Evolutionary conservation across 1,139 yeast genomes (phyloP).

Genomic region (Magnusiomyces suaveolens): DNA sequence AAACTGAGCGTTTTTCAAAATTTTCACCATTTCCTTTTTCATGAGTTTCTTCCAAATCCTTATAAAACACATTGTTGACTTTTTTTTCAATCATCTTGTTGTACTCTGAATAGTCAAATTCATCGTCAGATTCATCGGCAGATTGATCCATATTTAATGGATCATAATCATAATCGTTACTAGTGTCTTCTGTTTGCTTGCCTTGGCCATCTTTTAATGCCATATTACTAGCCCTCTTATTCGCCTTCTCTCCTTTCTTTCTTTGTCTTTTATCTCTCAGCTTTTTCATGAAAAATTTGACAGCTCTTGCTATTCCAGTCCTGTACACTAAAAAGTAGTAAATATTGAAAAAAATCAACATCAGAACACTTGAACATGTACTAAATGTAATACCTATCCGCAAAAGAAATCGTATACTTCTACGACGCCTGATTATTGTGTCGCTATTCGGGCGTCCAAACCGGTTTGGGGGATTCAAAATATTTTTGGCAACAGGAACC

Average conservation of each 20-base stretch:
- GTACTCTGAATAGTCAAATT: neutral
- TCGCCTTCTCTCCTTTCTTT: neutral
- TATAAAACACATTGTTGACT: neutral
- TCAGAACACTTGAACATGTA: neutral
- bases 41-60: neutral
- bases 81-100: neutral
- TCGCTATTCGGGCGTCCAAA: neutral
- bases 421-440: neutral
- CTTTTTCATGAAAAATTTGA: neutral
- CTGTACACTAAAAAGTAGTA: neutral
- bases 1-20: too few species aligned
- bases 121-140: too few species aligned
- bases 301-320: neutral
- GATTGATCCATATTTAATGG: too few species aligned
- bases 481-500: constrained; percentile 10
- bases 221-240: neutral
- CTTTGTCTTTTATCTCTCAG: too few species aligned
- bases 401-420: neutral
- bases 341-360: neutral
- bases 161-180: too few species aligned
- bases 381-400: neutral
- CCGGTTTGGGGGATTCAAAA: neutral
- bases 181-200: too few species aligned
- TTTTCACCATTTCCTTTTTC: too few species aligned
- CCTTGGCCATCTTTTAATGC: neutral